phyloP scores from a whole-genome alignment of 2,329 filamentous ascomycete genomes.

The Trichoderma koningii region DNA sequence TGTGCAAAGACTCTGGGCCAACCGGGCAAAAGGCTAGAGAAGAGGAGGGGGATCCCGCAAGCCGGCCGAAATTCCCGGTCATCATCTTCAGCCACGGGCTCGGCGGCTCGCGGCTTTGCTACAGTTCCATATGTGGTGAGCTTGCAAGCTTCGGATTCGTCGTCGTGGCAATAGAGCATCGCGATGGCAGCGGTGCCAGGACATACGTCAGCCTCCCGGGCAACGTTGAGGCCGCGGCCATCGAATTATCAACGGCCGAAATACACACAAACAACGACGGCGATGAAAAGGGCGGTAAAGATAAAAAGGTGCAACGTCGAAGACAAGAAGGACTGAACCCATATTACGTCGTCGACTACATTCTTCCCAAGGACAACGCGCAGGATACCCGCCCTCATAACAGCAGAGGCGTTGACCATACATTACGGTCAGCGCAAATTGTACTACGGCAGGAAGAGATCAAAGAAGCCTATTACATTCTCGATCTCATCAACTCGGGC shows the following conservation, averaged over 20 bases:
- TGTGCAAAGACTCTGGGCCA: constrained; percentile 41
- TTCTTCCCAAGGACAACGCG: constrained; percentile 61
- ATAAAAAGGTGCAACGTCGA: constrained; percentile 38
- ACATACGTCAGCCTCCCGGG: constrained; percentile 60
- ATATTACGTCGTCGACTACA: constrained; percentile 60
- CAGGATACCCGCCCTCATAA: constrained; percentile 57
- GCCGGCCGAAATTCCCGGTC: constrained; percentile 57
- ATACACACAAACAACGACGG: constrained; percentile 31
- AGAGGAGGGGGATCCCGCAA: constrained; percentile 1
- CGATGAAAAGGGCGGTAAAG: constrained; percentile 35
- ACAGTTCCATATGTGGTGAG: constrained; percentile 64
- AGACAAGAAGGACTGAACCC: constrained; percentile 34
- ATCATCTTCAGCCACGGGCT: constrained; percentile 68
- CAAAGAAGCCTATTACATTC: constrained; percentile 61
- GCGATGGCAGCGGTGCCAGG: constrained; percentile 64
- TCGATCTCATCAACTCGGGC: constrained; percentile 58
- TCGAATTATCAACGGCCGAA: constrained; percentile 36
- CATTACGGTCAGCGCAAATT: constrained; percentile 62
- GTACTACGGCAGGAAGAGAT: constrained; percentile 65
- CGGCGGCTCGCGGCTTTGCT: constrained; percentile 63
- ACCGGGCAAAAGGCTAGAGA: constrained; percentile 39
- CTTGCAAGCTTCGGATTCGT: constrained; percentile 68
- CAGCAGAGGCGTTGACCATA: constrained; percentile 59
- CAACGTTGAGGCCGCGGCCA: constrained; percentile 40
- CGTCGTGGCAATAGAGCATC: constrained; percentile 65